Base-by-base conservation (phyloP, 768 basidiomycete genomes). In the Agaricus subrufescens region DNA sequence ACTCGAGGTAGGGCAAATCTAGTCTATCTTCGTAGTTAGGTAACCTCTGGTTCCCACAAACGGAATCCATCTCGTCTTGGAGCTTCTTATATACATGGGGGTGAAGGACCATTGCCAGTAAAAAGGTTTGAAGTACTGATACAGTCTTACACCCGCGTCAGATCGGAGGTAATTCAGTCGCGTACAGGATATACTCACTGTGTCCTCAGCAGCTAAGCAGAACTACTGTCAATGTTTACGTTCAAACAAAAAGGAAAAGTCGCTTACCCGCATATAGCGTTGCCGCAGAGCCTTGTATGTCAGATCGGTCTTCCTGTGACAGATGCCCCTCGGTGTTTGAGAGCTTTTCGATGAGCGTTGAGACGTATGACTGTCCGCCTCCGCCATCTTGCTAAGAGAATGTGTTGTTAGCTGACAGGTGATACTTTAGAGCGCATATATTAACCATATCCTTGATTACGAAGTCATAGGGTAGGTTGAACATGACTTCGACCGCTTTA, bases 211-310 rank as follows among this genome's bases (percentile, higher is more conserved):
- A 47, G 74, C 75, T 76, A 15, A 57, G 25, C 37, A 31, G 37
- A 15, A 39, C 25, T 27, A 23, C 23, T 27, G 25, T 44, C n/a
- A 37, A 34, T 1, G 50, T 34, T 11, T 34, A 34, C 34, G 7
- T 25, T 37, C 44, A 30, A 57, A 43, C 9, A 19, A 45, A 31
- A 2, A 43, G 50, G n/a, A 45, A 31, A 2, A 43, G 50, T 12
- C 29, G 54, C 72, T 56, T 63, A 80, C 79, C 79, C 48, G 73
- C 73, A 64, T 74, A 79, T 47, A 82, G 67, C 6, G 80, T 81
- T 30, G 76, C 80, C 49, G 80, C 79, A n/a, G 78, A 76, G 43
- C 79, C 80, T 70, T 77, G 80, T 63, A 83, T 81, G 64, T 81
- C 76, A 55, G 76, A 72, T 59, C 80, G 79, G 43, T 78, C 77